Evolutionary conservation across 306 rosid genomes (phyloP).

Genomic region (Rosa rugosa): DNA sequence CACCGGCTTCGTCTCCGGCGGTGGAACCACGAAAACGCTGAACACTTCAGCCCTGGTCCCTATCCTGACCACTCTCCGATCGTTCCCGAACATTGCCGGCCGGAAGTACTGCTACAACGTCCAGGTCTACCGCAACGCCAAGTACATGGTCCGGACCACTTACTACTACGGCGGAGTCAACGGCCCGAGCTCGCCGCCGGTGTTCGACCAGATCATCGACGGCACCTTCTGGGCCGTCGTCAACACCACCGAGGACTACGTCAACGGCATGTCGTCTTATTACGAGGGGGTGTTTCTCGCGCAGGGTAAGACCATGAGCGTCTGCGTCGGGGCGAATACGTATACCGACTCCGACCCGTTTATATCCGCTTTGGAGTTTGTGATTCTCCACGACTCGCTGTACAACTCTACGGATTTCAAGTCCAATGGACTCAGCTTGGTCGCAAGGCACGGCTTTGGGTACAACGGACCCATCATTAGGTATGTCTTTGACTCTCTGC

Average conservation of each 20-base stretch:
- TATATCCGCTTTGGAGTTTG: conserved; percentile 73
- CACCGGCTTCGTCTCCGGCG: conserved; percentile 31
- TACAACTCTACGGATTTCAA: conserved; percentile 75
- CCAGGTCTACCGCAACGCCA: conserved; percentile 49
- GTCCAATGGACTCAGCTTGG: conserved; percentile 41
- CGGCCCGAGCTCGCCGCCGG: conserved; percentile 60
- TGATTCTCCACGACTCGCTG: conserved; percentile 49
- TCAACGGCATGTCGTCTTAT: conserved; percentile 33
- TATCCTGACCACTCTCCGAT: conserved; percentile 56
- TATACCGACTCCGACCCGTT: conserved; percentile 86
- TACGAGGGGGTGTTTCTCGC: conserved; percentile 77
- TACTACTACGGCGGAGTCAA: conserved; percentile 75
- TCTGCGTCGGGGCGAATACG: conserved; percentile 71
- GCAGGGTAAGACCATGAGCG: conserved; percentile 52
- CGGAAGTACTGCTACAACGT: conserved; percentile 65
- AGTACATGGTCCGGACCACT: conserved; percentile 65
- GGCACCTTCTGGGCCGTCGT: conserved; percentile 82
- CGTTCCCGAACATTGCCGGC: conserved; percentile 50
- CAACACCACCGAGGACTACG: conserved; percentile 68
- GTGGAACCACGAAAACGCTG: conserved; percentile 47
- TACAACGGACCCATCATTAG: conserved; percentile 56
- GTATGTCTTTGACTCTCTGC: conserved; percentile 36
- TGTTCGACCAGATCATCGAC: conserved; percentile 85
- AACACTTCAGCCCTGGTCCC: conserved; percentile 30
- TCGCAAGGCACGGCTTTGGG: conserved; percentile 68